Base-by-base conservation (phyloP, 768 basidiomycete species). In the Asterophora lycoperdoides region DNA sequence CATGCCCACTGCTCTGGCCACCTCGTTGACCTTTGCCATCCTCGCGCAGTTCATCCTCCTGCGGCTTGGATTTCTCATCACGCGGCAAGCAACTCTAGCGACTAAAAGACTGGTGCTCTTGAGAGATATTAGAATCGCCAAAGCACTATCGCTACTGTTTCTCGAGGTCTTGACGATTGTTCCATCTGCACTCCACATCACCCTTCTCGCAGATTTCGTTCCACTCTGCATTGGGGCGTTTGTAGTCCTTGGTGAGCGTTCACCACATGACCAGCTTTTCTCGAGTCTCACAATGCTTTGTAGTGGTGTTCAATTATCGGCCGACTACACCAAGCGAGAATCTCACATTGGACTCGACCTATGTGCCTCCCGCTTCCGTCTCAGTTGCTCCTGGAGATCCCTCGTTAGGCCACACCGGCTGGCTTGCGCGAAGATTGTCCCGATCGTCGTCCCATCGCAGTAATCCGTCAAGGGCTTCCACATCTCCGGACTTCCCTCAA, bases 181-280 rank as follows among this genome's bases (percentile, higher is more conserved):
- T 15, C 55, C 55, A 9, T 48, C 51, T 7, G 55, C 52, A 6
- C 34, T 47, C 13, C 48, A 45, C 29, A 50, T 56, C 45, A 53
- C 35, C 9, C 19, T 56, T 8, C 19, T 53, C 9, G 55, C 55
- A 11, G 55, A 56, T 17, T 53, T 56, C 41, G 23, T 56, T 44
- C 55, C 52, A 8, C 30, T 56, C 0, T 50, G 55, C 26, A 48
- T 56, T 13, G 55, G 55, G 18, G 41, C 52, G 7, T 41, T 56
- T 30, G 30, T 43, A 7, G 55, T 56, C 18, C 55, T 53, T 34
- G 42, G 55, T 56, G 45, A 32, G 20, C 26, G 13, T 8, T 8
- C 32, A 18, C 29, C 37, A n/a, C 14, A 15, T 14, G 30, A 9
- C 5, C 2, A 29, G 23, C 2, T 14, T n/a, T 14, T 33, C n/a